phyloP scores from a whole-genome alignment of 257 asterid species.

The Solanum infundibuliforme region DNA sequence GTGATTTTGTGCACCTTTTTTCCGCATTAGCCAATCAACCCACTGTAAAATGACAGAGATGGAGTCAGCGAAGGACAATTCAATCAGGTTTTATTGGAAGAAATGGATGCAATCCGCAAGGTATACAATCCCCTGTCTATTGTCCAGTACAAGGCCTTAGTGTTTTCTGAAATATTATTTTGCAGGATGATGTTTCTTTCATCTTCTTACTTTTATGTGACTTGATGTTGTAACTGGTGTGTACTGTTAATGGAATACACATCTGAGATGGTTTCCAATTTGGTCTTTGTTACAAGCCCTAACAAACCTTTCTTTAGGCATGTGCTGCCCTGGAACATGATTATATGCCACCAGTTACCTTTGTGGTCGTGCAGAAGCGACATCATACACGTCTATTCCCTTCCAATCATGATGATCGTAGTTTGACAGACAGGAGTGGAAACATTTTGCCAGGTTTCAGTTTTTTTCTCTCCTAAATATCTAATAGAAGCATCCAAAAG shows the following conservation, averaged over 20 bases:
- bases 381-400: slow-evolving; percentile 88
- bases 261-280: not conserved
- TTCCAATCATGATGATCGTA: slow-evolving; percentile 27
- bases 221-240: not conserved
- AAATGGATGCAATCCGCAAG: slow-evolving; percentile 60
- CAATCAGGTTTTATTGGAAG: slow-evolving; percentile 53
- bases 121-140: slow-evolving; percentile 10
- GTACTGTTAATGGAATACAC: not conserved
- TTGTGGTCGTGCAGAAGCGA: slow-evolving; percentile 87
- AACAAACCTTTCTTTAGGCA: slow-evolving; percentile 36
- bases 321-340: slow-evolving; percentile 37
- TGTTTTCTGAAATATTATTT: not conserved
- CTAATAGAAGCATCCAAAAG: not conserved
- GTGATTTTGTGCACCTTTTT: not conserved
- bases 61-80: slow-evolving; percentile 92
- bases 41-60: slow-evolving; percentile 37
- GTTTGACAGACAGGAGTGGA: slow-evolving; percentile 63
- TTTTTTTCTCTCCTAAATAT: not conserved
- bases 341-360: slow-evolving; percentile 55
- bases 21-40: not conserved
- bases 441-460: slow-evolving; percentile 70
- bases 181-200: not conserved
- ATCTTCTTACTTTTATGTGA: not conserved
- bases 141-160: not conserved
- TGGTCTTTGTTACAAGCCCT: not conserved